Evolutionary conservation across 2,329 filamentous ascomycete species (phyloP).

Genomic region (Curvularia sp.): DNA sequence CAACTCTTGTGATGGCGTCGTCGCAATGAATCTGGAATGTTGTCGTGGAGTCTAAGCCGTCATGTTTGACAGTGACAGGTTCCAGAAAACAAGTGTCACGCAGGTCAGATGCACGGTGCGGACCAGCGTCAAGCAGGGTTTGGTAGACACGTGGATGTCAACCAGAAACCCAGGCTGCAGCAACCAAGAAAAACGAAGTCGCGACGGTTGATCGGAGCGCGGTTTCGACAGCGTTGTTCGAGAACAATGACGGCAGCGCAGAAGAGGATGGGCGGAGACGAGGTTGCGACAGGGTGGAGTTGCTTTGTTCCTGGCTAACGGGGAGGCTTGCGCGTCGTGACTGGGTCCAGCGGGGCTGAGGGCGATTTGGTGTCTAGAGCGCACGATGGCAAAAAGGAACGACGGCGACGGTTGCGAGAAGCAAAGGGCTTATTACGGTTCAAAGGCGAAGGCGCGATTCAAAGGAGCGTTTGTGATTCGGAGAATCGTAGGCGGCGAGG

Average conservation of each 20-base stretch:
- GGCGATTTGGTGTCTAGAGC: conserved; percentile 12
- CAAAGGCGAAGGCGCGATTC: conserved; percentile 20
- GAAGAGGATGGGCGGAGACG: not conserved
- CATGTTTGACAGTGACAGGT: conserved; percentile 42
- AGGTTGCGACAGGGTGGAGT: conserved; percentile 16
- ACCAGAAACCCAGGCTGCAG: conserved; percentile 11
- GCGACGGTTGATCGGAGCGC: conserved; percentile 11
- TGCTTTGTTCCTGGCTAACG: conserved; percentile 36
- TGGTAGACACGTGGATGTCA: conserved; percentile 22
- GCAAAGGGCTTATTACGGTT: conserved; percentile 32
- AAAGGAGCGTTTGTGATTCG: conserved; percentile 48
- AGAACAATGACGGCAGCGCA: conserved; percentile 15
- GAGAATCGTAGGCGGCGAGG: conserved; percentile 42
- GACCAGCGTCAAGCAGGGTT: conserved; percentile 22
- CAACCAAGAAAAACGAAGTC: conserved; percentile 24
- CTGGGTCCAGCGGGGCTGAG: conserved; percentile 21
- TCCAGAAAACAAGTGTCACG: conserved; percentile 31
- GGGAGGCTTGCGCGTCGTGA: conserved; percentile 35
- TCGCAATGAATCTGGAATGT: conserved; percentile 32
- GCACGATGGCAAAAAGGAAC: conserved; percentile 18
- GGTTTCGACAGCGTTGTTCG: conserved; percentile 5
- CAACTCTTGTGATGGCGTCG: conserved; percentile 31
- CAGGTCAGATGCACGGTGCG: conserved; percentile 30
- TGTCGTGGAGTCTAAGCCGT: conserved; percentile 42
- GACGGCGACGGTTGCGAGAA: conserved; percentile 21